Conservation (phyloP, 2,329 filamentous ascomycete genomes). For the Sporothrix pseudoabietina region DNA sequence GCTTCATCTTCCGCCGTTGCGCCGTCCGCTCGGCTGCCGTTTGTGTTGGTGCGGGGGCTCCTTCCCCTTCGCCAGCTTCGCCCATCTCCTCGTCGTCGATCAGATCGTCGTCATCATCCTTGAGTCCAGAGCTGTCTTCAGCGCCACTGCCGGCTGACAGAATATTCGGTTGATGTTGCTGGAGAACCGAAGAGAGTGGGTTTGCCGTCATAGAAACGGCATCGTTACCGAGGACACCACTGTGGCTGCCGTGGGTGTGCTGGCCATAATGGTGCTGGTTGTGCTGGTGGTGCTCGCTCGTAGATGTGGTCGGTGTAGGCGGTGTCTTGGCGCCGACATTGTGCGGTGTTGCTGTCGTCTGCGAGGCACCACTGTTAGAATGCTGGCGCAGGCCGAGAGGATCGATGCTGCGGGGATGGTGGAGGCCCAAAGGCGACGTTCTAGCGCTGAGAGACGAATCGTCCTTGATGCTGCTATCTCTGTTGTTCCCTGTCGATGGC, state of each 20-base stretch:
- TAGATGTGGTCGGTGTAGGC: conserved; percentile 11
- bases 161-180: conserved; percentile 19
- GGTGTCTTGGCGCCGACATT: conserved; percentile 33
- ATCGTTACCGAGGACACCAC: background rate
- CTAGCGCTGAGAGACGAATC: background rate
- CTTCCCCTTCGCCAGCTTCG: conserved; percentile 50
- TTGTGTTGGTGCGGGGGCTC: conserved; percentile 47
- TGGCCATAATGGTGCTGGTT: conserved; percentile 39
- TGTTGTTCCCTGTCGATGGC: conserved; percentile 44
- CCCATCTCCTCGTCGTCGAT: conserved; percentile 61
- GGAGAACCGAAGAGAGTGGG: conserved; percentile 44
- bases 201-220: conserved; percentile 38
- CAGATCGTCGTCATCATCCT: conserved; percentile 56
- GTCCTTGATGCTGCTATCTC: conserved; percentile 42
- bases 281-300: conserved; percentile 37
- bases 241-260: background rate
- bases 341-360: conserved; percentile 44
- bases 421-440: conserved; percentile 40
- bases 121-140: conserved; percentile 46
- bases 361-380: conserved; percentile 44
- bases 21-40: conserved; percentile 60
- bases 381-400: conserved; percentile 46
- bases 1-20: conserved; percentile 70
- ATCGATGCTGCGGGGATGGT: conserved; percentile 45
- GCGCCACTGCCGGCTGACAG: conserved; percentile 33